Evolutionary conservation across 768 basidiomycete genomes (phyloP).

Genomic region (Ramaria sp.): DNA sequence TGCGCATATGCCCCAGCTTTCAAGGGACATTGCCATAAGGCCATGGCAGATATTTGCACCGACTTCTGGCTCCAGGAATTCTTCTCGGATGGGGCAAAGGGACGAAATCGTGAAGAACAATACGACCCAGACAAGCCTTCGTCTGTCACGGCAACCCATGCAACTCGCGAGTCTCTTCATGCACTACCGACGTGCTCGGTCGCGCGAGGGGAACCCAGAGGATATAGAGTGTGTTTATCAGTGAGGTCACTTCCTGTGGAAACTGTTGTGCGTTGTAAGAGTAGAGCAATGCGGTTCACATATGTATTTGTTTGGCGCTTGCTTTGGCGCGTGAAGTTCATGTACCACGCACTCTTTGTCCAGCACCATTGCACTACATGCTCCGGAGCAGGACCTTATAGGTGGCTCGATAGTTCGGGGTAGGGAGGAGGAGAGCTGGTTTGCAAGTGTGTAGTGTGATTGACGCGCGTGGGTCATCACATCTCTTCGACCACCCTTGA

Average conservation of each 20-base stretch:
- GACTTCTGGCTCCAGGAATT: slow-evolving; percentile 31
- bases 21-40: neutral
- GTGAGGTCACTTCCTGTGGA: neutral
- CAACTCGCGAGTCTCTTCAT: slow-evolving; percentile 22
- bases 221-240: neutral
- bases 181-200: slow-evolving; percentile 20
- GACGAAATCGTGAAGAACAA: slow-evolving; percentile 50
- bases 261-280: neutral
- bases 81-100: slow-evolving; percentile 45
- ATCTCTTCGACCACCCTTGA: neutral
- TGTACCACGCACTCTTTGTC: neutral
- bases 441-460: neutral
- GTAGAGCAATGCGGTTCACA: neutral
- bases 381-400: neutral
- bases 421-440: neutral
- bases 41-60: slow-evolving; percentile 54
- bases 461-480: neutral
- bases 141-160: slow-evolving; percentile 5
- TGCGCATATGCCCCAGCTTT: slow-evolving; percentile 19
- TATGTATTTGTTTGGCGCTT: slow-evolving; percentile 1
- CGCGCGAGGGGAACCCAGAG: neutral
- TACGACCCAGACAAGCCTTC: slow-evolving; percentile 6
- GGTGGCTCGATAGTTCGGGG: neutral
- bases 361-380: neutral
- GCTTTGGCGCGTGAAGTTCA: neutral